Percentiles rank a stretch among this genome's conserved stretches.
These are phyloP conservation scores for Ophiostoma sp. DNA, from an alignment of 2,329 filamentous ascomycete genomes.

Conservation along the genomic window DNA sequence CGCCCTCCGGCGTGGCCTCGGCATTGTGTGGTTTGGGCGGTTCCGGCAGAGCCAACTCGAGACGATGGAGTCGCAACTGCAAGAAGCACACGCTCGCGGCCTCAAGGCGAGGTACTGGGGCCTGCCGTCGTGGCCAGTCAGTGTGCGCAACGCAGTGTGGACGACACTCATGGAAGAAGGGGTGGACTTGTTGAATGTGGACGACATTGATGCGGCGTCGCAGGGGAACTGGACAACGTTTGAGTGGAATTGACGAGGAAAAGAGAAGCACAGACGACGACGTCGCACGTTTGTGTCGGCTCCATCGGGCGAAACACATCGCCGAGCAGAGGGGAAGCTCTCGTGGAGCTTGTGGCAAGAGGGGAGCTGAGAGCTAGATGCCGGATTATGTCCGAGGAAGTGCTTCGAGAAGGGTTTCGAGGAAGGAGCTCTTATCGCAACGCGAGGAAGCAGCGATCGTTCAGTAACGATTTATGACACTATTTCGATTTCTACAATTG, in stretches of 20 bases:
- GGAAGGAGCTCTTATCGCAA: background rate
- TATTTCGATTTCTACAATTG: background rate
- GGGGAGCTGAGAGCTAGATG: background rate
- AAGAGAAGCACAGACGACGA: background rate
- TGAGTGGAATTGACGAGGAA: background rate
- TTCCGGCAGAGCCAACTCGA: constrained; percentile 48
- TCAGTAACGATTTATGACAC: background rate
- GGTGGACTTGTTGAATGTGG: constrained; percentile 63
- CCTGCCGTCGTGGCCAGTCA: constrained; percentile 59
- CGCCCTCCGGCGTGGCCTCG: constrained; percentile 56
- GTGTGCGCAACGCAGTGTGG: constrained; percentile 61
- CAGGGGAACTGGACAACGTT: constrained; percentile 27
- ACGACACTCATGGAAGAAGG: constrained; percentile 56
- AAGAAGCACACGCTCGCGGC: constrained; percentile 53
- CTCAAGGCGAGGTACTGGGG: constrained; percentile 65
- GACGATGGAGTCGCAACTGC: constrained; percentile 48
- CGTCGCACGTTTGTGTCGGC: background rate
- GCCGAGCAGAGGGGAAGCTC: background rate
- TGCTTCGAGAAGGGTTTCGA: background rate
- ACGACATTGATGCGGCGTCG: constrained; percentile 46
- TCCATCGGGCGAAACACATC: background rate
- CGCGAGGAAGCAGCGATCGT: background rate
- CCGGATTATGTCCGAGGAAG: constrained; percentile 20
- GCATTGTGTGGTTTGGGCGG: constrained; percentile 47
- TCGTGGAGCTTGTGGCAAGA: background rate